A percentile compares a stretch with the other conserved stretches of the same genome.
Conservation (phyloP, 2,329 filamentous ascomycete species). For the Blastomyces percursus region DNA sequence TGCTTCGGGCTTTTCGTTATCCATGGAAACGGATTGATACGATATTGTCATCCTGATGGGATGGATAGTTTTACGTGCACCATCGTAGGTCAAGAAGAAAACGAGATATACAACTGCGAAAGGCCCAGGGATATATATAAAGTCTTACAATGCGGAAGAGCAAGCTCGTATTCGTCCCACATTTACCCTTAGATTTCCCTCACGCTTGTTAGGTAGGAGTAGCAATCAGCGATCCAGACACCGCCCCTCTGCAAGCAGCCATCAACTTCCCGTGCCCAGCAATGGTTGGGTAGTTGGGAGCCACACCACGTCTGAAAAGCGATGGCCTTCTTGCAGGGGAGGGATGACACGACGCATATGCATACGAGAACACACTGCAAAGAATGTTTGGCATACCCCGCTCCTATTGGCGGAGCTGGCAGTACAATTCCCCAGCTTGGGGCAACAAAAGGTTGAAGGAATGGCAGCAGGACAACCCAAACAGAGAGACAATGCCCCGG, state of each 20-base stretch:
- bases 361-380: neutral
- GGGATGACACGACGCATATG: slow-evolving; percentile 3
- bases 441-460: neutral
- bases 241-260: slow-evolving; percentile 4
- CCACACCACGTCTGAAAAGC: neutral
- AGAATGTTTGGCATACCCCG: neutral
- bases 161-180: slow-evolving; percentile 6
- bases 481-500: neutral
- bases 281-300: neutral
- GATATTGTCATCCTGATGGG: neutral
- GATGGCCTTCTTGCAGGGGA: neutral
- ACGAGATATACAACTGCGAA: neutral
- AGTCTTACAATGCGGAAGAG: neutral
- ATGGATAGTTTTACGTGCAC: neutral
- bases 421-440: neutral
- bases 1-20: slow-evolving; percentile 6
- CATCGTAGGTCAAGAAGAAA: neutral
- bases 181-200: neutral
- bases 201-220: neutral
- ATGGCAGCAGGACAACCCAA: neutral
- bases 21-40: slow-evolving; percentile 3
- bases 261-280: neutral
- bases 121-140: neutral
- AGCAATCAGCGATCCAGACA: neutral
- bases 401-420: neutral